Base-by-base conservation (phyloP, 441 rosid species). In the Erodium trifolium region DNA sequence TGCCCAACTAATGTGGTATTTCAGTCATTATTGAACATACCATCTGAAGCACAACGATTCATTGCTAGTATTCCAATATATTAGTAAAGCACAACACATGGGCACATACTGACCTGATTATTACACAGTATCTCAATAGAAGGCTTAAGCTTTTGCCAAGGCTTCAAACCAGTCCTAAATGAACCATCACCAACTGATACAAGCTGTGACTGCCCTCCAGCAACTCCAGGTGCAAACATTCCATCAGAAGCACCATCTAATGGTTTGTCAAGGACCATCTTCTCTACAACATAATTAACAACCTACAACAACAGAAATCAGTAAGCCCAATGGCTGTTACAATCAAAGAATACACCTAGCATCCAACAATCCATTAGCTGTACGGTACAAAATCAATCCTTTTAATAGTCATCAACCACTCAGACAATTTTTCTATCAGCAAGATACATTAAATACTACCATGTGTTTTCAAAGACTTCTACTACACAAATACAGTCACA, bases 101-200 rank as follows among this genome's bases (percentile, higher is more conserved):
- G 29, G 68, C 27, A 60, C 67, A 60, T 35, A 81, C 89, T 83
- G 77, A 75, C 99, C 98, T 96, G 98, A 81, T 93, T 93, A 81
- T 93, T 93, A 84, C 99, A 96, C 79, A 90, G 79, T 76, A 96
- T 90, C 84, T 96, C 99, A 47, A 96, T 83, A 73, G 90, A 82
- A 72, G 98, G 98, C 81, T 84, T 89, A 73, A 75, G 82, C 84
- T 90, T 96, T 79, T 79, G 94, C 94, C 92, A 86, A 69, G 96
- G 81, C 80, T 85, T 93, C 80, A 80, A 73, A 73, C 92, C 96
- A 78, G 93, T 68, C 65, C 84, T 83, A 70, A 83, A 81, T 39
- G 91, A 75, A 68, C 82, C 89, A 81, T 92, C 96, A 75, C 92
- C 92, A 68, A 83, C 71, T 9, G 87, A 81, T 49, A 89, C 79